Base-by-base conservation (phyloP, 1,284 basidiomycete species). In the Leccinum fallax region DNA sequence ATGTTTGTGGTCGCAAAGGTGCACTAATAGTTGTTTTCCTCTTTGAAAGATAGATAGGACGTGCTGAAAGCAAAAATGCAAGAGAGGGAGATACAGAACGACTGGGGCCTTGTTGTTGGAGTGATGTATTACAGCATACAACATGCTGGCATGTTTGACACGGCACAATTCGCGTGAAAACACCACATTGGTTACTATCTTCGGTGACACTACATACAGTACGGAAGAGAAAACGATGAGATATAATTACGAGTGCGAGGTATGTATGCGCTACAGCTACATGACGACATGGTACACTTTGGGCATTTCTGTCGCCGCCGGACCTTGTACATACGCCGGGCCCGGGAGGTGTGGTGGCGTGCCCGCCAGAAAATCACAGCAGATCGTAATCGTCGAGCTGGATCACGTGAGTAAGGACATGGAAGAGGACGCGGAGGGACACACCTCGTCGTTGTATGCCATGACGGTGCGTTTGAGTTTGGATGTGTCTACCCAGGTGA, bases 401-500 rank as follows among this genome's bases (percentile, higher is more conserved):
- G 57, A 55, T 19, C 46, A 34, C n/a, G 67, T 70, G 48, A 68
- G 66, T 48, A 59, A 19, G 52, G 36, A 15, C 30, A 40, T 0
- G 38, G n/a, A 55, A 34, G 49, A 53, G 49, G 2, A 2, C 0
- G 13, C 3, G 55, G 55, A 36, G 49, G 32, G 30, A 54, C 84
- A 60, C 62, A 95, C 94, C 87, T 98, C 94, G 79, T 97, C 96
- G 76, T 98, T 99, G 84, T 99, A 99, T 66, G 84, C 82, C 89
- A 97, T 93, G 74, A 99, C 89, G 0, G 94, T 96, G 65, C 97
- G 85, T 86, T 97, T 98, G 76, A 98, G 86, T 76, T 97, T 97
- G 67, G 92, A 95, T 26, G 95, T 96, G 76, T 99, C 96, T 16
- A 99, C 95, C 97, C 97, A 99, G 21, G 97, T 98, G 54, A 99